These are phyloP conservation scores for Eutrema yunnanense DNA, from an alignment of 345 rosid species.

Conservation along the genomic window DNA sequence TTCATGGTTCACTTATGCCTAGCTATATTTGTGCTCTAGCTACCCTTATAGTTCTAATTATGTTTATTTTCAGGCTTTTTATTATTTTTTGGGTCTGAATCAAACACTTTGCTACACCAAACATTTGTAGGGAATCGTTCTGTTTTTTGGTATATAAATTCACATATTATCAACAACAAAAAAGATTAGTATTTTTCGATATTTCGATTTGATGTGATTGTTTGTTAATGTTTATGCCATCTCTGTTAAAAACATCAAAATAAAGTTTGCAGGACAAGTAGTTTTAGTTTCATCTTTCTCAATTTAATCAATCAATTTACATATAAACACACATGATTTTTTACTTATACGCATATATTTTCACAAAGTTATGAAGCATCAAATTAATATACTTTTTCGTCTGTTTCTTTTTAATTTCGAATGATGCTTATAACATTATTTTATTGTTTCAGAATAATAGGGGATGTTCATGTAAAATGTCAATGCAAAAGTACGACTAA, in stretches of 20 bases:
- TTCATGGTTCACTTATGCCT: too few relatives aligned
- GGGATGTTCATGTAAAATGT: neutral
- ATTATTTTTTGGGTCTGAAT: too few relatives aligned
- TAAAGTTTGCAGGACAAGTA: neutral
- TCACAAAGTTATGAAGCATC: neutral
- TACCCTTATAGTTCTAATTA: too few relatives aligned
- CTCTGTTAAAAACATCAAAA: neutral
- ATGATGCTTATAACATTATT: neutral
- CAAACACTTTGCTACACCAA: too few relatives aligned
- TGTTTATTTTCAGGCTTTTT: too few relatives aligned
- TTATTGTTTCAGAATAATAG: neutral
- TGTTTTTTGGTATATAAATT: too few relatives aligned
- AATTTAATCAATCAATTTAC: neutral
- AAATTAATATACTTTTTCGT: neutral
- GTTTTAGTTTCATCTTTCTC: neutral
- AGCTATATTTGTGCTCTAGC: too few relatives aligned
- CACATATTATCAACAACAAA: too few relatives aligned
- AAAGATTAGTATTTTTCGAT: too few relatives aligned
- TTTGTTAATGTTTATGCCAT: neutral
- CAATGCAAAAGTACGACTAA: neutral
- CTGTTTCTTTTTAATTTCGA: neutral
- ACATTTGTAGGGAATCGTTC: too few relatives aligned
- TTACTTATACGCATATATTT: neutral
- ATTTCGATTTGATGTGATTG: neutral
- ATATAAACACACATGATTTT: neutral